phyloP scores from a whole-genome alignment of 1,139 yeast species.

The Yamadazyma atlantica region DNA sequence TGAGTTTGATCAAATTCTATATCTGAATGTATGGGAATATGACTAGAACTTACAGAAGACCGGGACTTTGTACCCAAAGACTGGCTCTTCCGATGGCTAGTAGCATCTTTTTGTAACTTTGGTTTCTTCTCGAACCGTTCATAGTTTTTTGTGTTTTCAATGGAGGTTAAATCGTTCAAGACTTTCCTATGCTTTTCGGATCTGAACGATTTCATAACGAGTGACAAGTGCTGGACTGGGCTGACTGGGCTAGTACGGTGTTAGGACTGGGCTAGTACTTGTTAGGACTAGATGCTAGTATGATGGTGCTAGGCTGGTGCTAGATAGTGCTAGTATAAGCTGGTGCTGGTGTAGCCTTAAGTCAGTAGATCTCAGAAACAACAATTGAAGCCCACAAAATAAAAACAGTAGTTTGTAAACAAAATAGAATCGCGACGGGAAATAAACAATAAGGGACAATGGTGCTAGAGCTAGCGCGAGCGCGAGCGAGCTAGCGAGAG shows the following conservation, averaged over 20 bases:
- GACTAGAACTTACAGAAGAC: too few relatives aligned
- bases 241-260: too few relatives aligned
- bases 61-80: too few relatives aligned
- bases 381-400: not conserved
- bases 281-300: too few relatives aligned
- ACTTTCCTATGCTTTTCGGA: slow-evolving; percentile 25
- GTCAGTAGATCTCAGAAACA: too few relatives aligned
- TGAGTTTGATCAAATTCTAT: slow-evolving; percentile 12
- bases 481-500: not conserved
- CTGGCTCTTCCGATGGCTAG: slow-evolving; percentile 4
- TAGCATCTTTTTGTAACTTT: slow-evolving; percentile 13
- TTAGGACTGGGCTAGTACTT: too few relatives aligned
- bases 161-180: slow-evolving; percentile 31
- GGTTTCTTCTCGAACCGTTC: slow-evolving; percentile 17
- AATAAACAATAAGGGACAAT: not conserved
- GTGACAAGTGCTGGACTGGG: slow-evolving; percentile 10
- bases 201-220: slow-evolving; percentile 17
- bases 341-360: too few relatives aligned
- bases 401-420: not conserved
- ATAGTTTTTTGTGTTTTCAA: slow-evolving; percentile 17
- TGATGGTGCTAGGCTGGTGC: too few relatives aligned
- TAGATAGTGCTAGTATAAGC: too few relatives aligned
- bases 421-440: not conserved
- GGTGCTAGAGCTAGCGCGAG: not conserved
- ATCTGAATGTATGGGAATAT: slow-evolving; percentile 4